These are phyloP conservation scores for Gastrolobium villosum DNA, from an alignment of 306 rosid species.

Conservation along the genomic window DNA sequence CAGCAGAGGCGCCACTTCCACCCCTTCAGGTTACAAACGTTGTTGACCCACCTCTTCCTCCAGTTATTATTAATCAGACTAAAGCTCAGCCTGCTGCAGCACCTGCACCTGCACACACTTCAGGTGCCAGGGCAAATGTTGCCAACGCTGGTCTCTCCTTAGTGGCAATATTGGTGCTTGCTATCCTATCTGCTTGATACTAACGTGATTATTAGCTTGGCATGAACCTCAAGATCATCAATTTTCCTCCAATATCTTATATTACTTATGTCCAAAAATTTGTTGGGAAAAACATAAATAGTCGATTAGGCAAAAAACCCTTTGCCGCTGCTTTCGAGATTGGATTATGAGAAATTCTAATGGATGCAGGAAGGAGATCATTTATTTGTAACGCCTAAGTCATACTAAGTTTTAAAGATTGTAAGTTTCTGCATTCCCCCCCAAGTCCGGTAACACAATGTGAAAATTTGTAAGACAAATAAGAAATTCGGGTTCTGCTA, in stretches of 20 bases:
- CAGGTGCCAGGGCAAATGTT: constrained; percentile 49
- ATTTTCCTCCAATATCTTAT: neutral
- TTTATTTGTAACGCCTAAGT: neutral
- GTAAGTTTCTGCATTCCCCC: neutral
- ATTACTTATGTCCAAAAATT: neutral
- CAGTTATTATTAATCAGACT: constrained; percentile 47
- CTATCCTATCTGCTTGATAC: constrained; percentile 39
- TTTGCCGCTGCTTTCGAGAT: neutral
- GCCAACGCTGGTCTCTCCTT: constrained; percentile 51
- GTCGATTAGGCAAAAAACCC: neutral
- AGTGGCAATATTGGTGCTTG: constrained; percentile 43
- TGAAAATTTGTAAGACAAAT: neutral
- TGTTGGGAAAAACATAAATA: neutral
- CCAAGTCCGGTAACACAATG: neutral
- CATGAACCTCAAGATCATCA: neutral
- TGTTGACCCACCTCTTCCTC: constrained; percentile 90
- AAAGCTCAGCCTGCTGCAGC: neutral
- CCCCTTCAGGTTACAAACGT: constrained; percentile 56
- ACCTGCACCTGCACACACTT: constrained; percentile 8
- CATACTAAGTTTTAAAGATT: neutral
- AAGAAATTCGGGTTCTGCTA: neutral
- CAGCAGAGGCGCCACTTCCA: constrained; percentile 59
- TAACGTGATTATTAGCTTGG: constrained; percentile 35
- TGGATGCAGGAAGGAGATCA: neutral
- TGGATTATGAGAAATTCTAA: neutral